phyloP scores from a whole-genome alignment of 2,329 filamentous ascomycete species.

The Aspergillus sp. region DNA sequence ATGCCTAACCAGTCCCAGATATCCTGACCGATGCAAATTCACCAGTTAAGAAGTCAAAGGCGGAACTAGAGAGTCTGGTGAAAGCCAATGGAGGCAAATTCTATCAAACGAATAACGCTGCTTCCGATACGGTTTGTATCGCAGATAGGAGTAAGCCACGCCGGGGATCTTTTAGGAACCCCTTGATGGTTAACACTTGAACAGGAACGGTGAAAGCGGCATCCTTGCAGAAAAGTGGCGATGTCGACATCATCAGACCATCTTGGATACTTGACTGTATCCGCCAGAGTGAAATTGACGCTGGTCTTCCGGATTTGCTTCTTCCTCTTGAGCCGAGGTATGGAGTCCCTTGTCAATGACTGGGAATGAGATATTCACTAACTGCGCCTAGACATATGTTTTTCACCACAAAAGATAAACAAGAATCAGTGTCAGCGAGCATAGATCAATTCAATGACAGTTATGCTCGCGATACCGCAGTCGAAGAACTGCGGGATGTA shows the following conservation, averaged over 20 bases:
- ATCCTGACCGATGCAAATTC: conserved; percentile 73
- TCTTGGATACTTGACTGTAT: conserved; percentile 84
- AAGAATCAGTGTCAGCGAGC: conserved; percentile 57
- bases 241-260: conserved; percentile 72
- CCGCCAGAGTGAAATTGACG: conserved; percentile 56
- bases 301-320: conserved; percentile 54
- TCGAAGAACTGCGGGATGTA: conserved; percentile 60
- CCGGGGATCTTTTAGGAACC: too few species aligned
- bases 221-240: conserved; percentile 71
- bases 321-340: conserved; percentile 63
- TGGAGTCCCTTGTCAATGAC: conserved; percentile 33
- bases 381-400: conserved; percentile 64
- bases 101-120: conserved; percentile 68
- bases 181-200: conserved; percentile 15
- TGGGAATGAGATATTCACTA: background rate
- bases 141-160: conserved; percentile 66
- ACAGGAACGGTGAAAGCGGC: conserved; percentile 71
- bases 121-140: conserved; percentile 66
- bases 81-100: conserved; percentile 80
- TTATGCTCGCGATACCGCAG: conserved; percentile 68
- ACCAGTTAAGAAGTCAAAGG: conserved; percentile 72
- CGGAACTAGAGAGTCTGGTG: conserved; percentile 75
- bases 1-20: conserved; percentile 33
- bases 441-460: conserved; percentile 81
- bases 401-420: conserved; percentile 60